Evolutionary conservation across 2,329 filamentous ascomycete genomes (phyloP).

Genomic region (Talaromyces sp.): DNA sequence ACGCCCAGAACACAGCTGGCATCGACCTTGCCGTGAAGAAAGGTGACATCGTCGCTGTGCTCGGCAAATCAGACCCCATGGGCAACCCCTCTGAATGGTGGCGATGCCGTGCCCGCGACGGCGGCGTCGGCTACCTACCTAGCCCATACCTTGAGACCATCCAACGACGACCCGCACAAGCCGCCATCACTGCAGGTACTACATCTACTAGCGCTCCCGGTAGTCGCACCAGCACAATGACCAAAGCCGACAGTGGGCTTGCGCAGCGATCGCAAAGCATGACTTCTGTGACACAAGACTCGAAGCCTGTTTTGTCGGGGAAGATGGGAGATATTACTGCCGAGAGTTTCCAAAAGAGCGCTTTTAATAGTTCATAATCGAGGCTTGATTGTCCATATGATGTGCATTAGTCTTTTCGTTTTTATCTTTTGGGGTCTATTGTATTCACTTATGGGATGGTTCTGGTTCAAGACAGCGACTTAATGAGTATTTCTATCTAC

Average conservation of each 20-base stretch:
- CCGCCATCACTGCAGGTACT: conserved; percentile 42
- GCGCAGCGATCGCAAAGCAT: conserved; percentile 31
- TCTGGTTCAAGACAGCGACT: not conserved
- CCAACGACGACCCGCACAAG: conserved; percentile 50
- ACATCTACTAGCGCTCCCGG: conserved; percentile 21
- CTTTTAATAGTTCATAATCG: conserved; percentile 45
- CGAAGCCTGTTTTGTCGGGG: conserved; percentile 51
- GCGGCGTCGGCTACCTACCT: conserved; percentile 86
- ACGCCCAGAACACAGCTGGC: conserved; percentile 60
- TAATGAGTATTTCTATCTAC: not conserved
- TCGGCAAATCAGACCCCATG: conserved; percentile 87
- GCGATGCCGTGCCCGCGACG: conserved; percentile 87
- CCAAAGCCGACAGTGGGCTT: conserved; percentile 19
- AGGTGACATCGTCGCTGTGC: conserved; percentile 89
- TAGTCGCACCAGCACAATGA: conserved; percentile 56
- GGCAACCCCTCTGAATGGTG: conserved; percentile 96
- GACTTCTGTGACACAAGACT: conserved; percentile 25
- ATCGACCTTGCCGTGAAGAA: conserved; percentile 91
- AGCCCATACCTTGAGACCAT: conserved; percentile 83
- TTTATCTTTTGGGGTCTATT: not conserved
- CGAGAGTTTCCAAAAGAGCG: conserved; percentile 69
- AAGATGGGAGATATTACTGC: conserved; percentile 63
- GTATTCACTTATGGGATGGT: not conserved
- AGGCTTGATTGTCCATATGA: too few species aligned
- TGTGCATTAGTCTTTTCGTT: too few species aligned